phyloP scores from a whole-genome alignment of 2,329 filamentous ascomycete genomes.

The Bipolaris sorokiniana region DNA sequence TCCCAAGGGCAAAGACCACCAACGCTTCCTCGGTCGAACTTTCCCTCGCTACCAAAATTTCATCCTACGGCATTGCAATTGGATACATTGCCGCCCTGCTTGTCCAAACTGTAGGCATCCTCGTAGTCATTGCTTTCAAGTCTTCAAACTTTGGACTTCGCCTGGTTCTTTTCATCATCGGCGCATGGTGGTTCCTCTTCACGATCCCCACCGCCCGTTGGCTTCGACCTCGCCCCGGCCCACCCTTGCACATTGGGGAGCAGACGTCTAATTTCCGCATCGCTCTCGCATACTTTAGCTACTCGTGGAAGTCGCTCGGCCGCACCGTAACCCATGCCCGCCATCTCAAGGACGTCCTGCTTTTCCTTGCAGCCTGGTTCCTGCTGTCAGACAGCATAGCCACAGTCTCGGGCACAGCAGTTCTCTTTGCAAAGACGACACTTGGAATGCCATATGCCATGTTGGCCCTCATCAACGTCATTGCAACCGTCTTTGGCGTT shows the following conservation, averaged over 20 bases:
- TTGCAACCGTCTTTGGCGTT: conserved; percentile 83
- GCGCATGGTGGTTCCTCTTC: conserved; percentile 91
- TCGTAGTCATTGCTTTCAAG: conserved; percentile 67
- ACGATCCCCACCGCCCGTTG: conserved; percentile 87
- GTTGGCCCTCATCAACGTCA: conserved; percentile 90
- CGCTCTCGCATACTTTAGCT: conserved; percentile 75
- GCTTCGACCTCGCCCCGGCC: conserved; percentile 86
- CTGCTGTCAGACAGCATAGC: conserved; percentile 92
- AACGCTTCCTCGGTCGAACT: conserved; percentile 68
- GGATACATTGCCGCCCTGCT: conserved; percentile 88
- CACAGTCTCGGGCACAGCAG: conserved; percentile 91
- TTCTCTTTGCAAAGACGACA: conserved; percentile 93
- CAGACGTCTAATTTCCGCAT: conserved; percentile 48
- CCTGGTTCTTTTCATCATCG: conserved; percentile 84
- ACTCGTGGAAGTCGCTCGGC: conserved; percentile 86
- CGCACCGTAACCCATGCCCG: conserved; percentile 78
- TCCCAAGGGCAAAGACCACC: conserved; percentile 37
- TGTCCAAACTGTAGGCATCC: conserved; percentile 80
- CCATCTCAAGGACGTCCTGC: conserved; percentile 72
- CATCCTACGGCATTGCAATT: conserved; percentile 89
- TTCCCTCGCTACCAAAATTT: conserved; percentile 85
- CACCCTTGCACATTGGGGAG: conserved; percentile 60
- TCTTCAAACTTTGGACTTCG: conserved; percentile 84
- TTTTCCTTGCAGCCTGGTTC: conserved; percentile 91
- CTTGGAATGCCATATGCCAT: conserved; percentile 88